A percentile compares a stretch with the other conserved stretches of the same genome.
phyloP scores from a whole-genome alignment of 2,329 filamentous ascomycete species.

The Neofusicoccum sp. region DNA sequence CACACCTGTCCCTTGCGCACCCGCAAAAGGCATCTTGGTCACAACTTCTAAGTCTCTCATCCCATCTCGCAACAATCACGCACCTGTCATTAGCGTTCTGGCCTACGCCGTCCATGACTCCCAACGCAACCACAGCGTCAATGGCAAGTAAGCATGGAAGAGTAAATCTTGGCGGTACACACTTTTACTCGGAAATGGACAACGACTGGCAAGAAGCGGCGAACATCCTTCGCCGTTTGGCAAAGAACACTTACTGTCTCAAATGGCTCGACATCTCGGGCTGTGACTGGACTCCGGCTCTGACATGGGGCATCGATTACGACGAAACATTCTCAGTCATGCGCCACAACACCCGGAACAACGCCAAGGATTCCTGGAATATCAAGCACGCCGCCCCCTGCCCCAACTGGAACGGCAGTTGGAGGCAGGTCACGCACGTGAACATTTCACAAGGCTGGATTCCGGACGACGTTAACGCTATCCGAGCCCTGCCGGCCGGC shows the following conservation, averaged over 20 bases:
- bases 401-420: constrained; percentile 41
- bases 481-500: constrained; percentile 37
- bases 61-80: constrained; percentile 55
- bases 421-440: constrained; percentile 45
- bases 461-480: constrained; percentile 30
- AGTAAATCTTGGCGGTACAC: constrained; percentile 50
- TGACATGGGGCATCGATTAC: constrained; percentile 40
- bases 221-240: constrained; percentile 56
- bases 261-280: constrained; percentile 63
- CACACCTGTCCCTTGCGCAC: constrained; percentile 58
- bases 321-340: constrained; percentile 20
- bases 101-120: constrained; percentile 58
- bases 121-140: constrained; percentile 49
- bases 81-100: constrained; percentile 63
- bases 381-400: constrained; percentile 19
- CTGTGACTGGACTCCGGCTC: constrained; percentile 56
- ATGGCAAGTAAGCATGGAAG: constrained; percentile 42
- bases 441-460: constrained; percentile 47
- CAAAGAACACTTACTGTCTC: constrained; percentile 56
- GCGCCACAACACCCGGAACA: no score
- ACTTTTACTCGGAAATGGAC: constrained; percentile 54
- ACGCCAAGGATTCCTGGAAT: neutral
- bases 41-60: constrained; percentile 53
- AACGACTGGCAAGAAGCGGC: constrained; percentile 57
- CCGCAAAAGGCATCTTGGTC: constrained; percentile 54